Percentiles rank a stretch among this genome's conserved stretches.
phyloP scores from a whole-genome alignment of 2,329 filamentous ascomycete genomes.

The Xylaria sp. region DNA sequence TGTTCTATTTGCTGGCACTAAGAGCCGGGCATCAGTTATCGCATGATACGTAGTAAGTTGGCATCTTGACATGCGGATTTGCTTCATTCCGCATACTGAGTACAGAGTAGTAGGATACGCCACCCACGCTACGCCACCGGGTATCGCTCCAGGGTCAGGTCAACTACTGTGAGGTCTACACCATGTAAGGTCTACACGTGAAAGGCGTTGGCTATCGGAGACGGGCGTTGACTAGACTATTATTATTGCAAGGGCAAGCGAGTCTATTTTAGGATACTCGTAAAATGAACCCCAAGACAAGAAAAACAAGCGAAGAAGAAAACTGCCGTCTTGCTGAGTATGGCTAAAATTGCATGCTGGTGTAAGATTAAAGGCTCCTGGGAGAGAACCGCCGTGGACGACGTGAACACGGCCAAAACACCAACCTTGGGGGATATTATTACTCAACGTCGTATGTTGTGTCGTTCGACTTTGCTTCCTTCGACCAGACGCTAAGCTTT shows the following conservation, averaged over 20 bases:
- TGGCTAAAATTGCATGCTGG: constrained; percentile 5
- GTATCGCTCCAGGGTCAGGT: too few relatives aligned
- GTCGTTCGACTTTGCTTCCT: constrained; percentile 21
- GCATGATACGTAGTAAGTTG: constrained; percentile 1
- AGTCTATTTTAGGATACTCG: neutral
- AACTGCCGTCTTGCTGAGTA: neutral
- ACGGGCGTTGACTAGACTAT: too few relatives aligned
- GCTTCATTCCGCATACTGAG: neutral
- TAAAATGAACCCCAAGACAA: neutral
- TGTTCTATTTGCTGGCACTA: neutral
- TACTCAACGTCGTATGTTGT: constrained; percentile 26
- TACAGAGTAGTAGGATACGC: neutral
- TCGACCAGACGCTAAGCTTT: neutral
- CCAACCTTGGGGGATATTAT: constrained; percentile 6
- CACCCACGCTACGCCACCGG: neutral
- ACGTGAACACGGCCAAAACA: constrained; percentile 12
- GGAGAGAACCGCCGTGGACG: neutral
- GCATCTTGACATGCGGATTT: neutral
- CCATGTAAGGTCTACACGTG: too few relatives aligned
- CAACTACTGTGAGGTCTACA: too few relatives aligned
- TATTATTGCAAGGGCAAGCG: neutral
- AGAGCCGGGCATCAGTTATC: neutral
- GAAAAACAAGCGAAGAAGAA: neutral
- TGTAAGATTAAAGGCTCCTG: constrained; percentile 9
- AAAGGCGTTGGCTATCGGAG: too few relatives aligned